Evolutionary conservation across 441 rosid species (phyloP).

Genomic region (Geranium incanum): DNA sequence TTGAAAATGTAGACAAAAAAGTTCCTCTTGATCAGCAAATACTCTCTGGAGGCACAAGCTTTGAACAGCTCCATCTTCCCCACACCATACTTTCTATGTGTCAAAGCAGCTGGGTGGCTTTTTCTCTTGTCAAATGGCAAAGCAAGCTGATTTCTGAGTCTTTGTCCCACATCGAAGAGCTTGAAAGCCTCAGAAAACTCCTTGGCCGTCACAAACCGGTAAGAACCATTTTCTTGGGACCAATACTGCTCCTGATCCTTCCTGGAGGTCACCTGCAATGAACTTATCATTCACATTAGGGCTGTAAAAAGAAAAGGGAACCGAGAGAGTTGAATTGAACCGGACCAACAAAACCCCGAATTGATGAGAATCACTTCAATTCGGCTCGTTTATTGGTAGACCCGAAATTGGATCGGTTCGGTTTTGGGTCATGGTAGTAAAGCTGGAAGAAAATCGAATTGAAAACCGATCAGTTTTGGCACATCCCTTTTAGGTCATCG

Average conservation of each 20-base stretch:
- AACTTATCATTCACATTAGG: neutral
- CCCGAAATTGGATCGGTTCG: no score
- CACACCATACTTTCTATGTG: conserved; percentile 55
- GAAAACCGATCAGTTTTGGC: no score
- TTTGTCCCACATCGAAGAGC: conserved; percentile 50
- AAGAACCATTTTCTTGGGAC: conserved; percentile 45
- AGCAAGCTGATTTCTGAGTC: conserved; percentile 43
- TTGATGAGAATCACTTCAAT: no score
- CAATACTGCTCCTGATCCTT: conserved; percentile 83
- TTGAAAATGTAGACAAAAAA: conserved; percentile 76
- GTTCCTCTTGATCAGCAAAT: conserved; percentile 77
- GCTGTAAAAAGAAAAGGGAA: no score
- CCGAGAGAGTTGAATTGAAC: no score
- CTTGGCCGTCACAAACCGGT: conserved; percentile 46
- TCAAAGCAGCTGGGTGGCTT: conserved; percentile 69
- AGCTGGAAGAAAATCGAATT: no score
- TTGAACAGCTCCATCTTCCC: conserved; percentile 51
- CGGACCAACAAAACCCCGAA: no score
- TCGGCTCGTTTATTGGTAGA: no score
- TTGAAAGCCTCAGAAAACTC: conserved; percentile 71
- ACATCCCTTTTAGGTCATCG: no score
- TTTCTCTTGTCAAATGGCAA: conserved; percentile 51
- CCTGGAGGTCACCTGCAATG: conserved; percentile 12
- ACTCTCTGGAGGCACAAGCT: conserved; percentile 62
- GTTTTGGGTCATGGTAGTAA: no score